phyloP scores from a whole-genome alignment of 768 basidiomycete species.

The Nidularia pulvinata region DNA sequence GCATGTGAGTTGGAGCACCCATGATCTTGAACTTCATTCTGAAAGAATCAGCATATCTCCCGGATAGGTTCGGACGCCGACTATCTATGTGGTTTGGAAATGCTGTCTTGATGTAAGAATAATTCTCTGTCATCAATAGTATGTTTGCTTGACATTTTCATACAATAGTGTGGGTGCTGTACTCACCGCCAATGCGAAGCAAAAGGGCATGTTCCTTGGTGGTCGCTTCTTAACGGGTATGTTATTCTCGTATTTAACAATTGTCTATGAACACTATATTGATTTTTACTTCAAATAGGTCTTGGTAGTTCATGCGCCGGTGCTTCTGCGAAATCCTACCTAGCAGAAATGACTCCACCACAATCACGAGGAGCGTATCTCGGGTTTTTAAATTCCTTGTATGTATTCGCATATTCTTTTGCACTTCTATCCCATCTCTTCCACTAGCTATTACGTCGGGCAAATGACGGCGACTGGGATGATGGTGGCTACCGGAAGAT shows the following conservation, averaged over 20 bases:
- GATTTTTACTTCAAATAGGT: slow-evolving; percentile 15
- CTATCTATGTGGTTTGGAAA: slow-evolving; percentile 52
- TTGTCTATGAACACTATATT: background rate
- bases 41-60: slow-evolving; percentile 32
- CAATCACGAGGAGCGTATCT: slow-evolving; percentile 47
- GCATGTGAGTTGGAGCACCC: slow-evolving; percentile 25
- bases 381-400: slow-evolving; percentile 54
- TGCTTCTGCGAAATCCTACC: slow-evolving; percentile 47
- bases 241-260: slow-evolving; percentile 1
- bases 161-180: slow-evolving; percentile 38
- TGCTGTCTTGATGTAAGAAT: slow-evolving; percentile 37
- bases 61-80: slow-evolving; percentile 48
- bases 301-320: slow-evolving; percentile 42
- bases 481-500: slow-evolving; percentile 50
- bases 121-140: background rate
- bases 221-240: slow-evolving; percentile 50
- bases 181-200: slow-evolving; percentile 46
- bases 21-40: background rate
- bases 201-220: slow-evolving; percentile 40
- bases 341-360: slow-evolving; percentile 50
- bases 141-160: slow-evolving; percentile 1
- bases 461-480: slow-evolving; percentile 56
- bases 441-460: slow-evolving; percentile 44
- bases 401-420: slow-evolving; percentile 7
- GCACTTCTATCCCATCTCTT: background rate